Base-by-base conservation (phyloP, 306 rosid species). In the Astragalus glycyphyllos region DNA sequence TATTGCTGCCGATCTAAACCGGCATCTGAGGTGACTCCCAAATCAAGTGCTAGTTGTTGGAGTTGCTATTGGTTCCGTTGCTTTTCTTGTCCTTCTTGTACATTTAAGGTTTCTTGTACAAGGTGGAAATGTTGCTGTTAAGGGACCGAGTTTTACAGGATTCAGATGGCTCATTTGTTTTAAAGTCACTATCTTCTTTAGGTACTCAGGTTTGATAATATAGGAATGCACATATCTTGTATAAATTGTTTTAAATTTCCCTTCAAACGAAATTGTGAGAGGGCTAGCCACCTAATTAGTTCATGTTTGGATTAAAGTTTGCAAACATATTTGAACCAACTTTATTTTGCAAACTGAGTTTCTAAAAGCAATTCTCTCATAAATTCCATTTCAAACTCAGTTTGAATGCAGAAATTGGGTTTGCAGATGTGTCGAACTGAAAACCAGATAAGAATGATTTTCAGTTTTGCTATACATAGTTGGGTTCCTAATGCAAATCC, bases 91-190 rank as follows among this genome's bases (percentile, higher is more conserved):
- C 35, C 79, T 45, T 65, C 60, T 71, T 76, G 65, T 58, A 23
- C 32, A 46, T 64, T 74, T 16, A 46, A 29, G 8, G 10, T 50
- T 54, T 76, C 68, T 55, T 83, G 84, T 68, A 11, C 76, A 62
- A 65, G 80, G 57, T 46, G 75, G 63, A 71, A 68, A 46, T 37
- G 71, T 45, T 73, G 73, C 31, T 65, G 71, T 58, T 83, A 81
- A 79, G 57, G 69, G 37, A 57, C 53, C 61, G 82, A 57, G 50
- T 71, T 79, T 65, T 58, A 48, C 57, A 62, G 11, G 77, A 74
- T 50, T 62, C 54, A 12, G 31, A 57, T 60, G 68, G 46, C 40
- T 51, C 60, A 40, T 72, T 75, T 53, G 49, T 61, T 61, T 69
- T 31, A 17, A 60, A 76, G 58, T 57, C 63, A 40, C 40, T 41